These are phyloP conservation scores for Neurospora africana DNA, from an alignment of 495 filamentous ascomycete species.

Conservation along the genomic window DNA sequence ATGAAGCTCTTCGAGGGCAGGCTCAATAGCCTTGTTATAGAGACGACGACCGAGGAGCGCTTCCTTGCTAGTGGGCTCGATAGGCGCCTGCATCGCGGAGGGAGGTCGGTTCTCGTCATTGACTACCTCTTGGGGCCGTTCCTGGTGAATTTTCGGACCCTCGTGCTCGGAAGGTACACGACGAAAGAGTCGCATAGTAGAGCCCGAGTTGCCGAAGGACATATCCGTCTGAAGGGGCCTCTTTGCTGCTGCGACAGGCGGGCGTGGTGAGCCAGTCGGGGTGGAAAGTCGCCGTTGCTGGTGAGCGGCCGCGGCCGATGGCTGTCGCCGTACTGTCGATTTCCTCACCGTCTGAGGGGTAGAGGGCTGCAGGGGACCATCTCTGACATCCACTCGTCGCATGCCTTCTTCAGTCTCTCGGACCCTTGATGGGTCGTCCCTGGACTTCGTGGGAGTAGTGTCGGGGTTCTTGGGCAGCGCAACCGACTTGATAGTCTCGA, in stretches of 20 bases:
- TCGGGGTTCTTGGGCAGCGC: conserved; percentile 25
- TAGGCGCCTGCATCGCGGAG: conserved; percentile 18
- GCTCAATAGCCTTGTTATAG: conserved; percentile 68
- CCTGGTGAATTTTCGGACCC: conserved; percentile 10
- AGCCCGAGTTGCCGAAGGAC: conserved; percentile 82
- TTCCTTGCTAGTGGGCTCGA: conserved; percentile 61
- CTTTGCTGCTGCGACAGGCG: conserved; percentile 51
- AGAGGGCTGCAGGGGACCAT: conserved; percentile 40
- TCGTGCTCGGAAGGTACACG: conserved; percentile 62
- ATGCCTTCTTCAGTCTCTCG: conserved; percentile 45
- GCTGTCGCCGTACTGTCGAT: conserved; percentile 41
- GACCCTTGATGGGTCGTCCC: conserved; percentile 44
- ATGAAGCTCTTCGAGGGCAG: conserved; percentile 71
- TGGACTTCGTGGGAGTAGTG: conserved; percentile 24
- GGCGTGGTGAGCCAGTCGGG: conserved; percentile 33
- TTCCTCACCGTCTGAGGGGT: conserved; percentile 43
- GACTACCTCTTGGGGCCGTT: conserved; percentile 8
- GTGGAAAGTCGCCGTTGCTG: conserved; percentile 19
- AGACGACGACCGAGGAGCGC: conserved; percentile 66
- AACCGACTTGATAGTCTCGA: conserved; percentile 78
- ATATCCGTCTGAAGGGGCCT: conserved; percentile 72
- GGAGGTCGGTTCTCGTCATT: conserved; percentile 34
- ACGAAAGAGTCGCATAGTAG: conserved; percentile 81
- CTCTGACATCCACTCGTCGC: conserved; percentile 50
- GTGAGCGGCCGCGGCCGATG: conserved; percentile 29